A percentile compares a stretch with the other conserved stretches of the same genome.
phyloP scores from a whole-genome alignment of 331 rosid species.

The Arachis monticola region DNA sequence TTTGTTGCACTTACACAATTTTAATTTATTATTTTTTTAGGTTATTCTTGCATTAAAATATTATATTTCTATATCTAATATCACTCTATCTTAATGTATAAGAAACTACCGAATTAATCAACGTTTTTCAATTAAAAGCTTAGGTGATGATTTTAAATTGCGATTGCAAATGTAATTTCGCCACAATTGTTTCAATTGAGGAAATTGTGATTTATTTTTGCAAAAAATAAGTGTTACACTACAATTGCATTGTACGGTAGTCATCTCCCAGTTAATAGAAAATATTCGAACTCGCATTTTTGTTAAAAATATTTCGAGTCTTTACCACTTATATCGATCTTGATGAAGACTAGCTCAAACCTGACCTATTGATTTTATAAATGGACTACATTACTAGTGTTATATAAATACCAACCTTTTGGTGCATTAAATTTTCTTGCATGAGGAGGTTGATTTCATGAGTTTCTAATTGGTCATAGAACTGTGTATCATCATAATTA shows the following conservation, averaged over 20 bases:
- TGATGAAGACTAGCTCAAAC: background rate
- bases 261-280: too few species aligned
- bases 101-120: background rate
- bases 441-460: constrained; percentile 8
- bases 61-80: constrained; percentile 18
- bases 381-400: background rate
- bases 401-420: background rate
- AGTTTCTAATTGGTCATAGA: constrained; percentile 26
- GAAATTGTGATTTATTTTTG: too few species aligned
- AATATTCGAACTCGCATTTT: too few species aligned
- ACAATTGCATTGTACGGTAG: too few species aligned
- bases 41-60: background rate
- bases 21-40: background rate
- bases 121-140: too few species aligned
- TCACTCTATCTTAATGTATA: constrained; percentile 1
- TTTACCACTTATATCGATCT: too few species aligned
- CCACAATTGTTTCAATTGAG: too few species aligned
- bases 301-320: too few species aligned
- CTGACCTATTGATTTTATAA: background rate
- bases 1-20: background rate
- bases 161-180: too few species aligned
- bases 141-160: too few species aligned
- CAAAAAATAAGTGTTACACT: too few species aligned
- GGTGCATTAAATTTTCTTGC: constrained; percentile 4
- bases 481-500: background rate